Base-by-base conservation (phyloP, 352 stramenopile species). In the Pythium rhizo-oryzae region DNA sequence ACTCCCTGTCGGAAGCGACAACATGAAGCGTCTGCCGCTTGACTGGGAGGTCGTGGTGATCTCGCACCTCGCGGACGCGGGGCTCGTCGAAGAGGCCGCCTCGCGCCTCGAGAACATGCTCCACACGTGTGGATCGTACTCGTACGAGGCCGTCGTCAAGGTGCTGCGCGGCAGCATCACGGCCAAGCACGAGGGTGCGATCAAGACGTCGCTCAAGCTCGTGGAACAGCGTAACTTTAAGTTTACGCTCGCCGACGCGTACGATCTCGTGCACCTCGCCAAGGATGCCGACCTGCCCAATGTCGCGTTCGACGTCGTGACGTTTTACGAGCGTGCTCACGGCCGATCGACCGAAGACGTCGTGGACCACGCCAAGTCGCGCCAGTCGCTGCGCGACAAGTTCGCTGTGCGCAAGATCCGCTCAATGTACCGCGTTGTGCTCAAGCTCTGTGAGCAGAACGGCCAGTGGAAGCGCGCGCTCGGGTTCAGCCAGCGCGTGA, bases 401-500 rank as follows among this genome's bases (percentile, higher is more conserved):
- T 75, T 72, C 43, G 73, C 72, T n/a, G 57, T 81, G n/a, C 72
- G 54, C 35, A 84, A 81, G 56, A 76, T 88, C 23, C 81, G 71
- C 46, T 81, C 78, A 13, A 82, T 91, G 74, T 91, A 89, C 74
- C 77, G 55, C 47, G 74, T 79, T 39, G 76, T 76, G 52, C 74
- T 89, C 44, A 81, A 78, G 63, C 55, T 71, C 18, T 84, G 72
- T 51, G 83, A 91, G 63, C 72, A 80, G 53, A 68, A 70, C 43
- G 81, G 83, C 23, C 57, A 82, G 43, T 89, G 81, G 83, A 91
- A 91, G 71, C 70, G 77, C 49, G 83, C 83, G 54, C 71, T 91
- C 18, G 51, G 69, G 41, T 70, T 91, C 61, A 80, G 77, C 46
- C 74, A 85, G 44, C 69, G 62, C 35, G 82, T 88, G 56, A 75